Evolutionary conservation across 2,329 filamentous ascomycete genomes (phyloP).

Genomic region (Ophiostoma populinum): DNA sequence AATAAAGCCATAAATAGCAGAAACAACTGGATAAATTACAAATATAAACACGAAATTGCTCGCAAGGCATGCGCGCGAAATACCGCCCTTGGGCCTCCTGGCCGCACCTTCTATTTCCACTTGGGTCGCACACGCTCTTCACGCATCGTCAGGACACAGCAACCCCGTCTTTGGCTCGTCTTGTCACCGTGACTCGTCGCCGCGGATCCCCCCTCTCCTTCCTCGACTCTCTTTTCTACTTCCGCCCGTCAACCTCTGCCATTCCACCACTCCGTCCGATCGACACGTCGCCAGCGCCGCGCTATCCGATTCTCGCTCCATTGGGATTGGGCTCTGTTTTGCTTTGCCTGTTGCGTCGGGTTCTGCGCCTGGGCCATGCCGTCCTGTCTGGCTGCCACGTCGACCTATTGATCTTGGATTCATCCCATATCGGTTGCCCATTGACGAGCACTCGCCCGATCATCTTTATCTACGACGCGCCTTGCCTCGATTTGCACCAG

Average conservation of each 20-base stretch:
- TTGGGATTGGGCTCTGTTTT: too few relatives aligned
- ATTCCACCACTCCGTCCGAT: too few relatives aligned
- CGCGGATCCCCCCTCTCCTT: background rate
- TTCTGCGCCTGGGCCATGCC: conserved; percentile 7
- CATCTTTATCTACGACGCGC: too few relatives aligned
- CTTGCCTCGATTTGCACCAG: too few relatives aligned
- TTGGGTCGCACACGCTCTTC: conserved; percentile 1
- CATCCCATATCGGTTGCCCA: too few relatives aligned
- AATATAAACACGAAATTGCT: background rate
- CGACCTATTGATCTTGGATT: background rate
- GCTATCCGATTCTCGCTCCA: too few relatives aligned
- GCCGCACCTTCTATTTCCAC: conserved; percentile 1
- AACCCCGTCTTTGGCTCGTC: background rate
- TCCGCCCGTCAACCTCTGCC: too few relatives aligned
- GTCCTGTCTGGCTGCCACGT: conserved; percentile 5
- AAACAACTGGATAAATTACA: background rate
- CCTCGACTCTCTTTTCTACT: background rate
- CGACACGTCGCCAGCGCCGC: too few relatives aligned
- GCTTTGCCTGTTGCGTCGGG: too few relatives aligned
- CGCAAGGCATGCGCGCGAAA: background rate
- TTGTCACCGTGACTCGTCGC: too few relatives aligned
- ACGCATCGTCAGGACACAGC: conserved; percentile 1
- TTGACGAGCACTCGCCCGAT: too few relatives aligned
- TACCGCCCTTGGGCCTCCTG: background rate
- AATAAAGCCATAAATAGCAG: background rate